Percentiles rank a stretch among this genome's conserved stretches.
These are phyloP conservation scores for Pythium dissotocum DNA, from an alignment of 352 stramenopile species.

Conservation along the genomic window DNA sequence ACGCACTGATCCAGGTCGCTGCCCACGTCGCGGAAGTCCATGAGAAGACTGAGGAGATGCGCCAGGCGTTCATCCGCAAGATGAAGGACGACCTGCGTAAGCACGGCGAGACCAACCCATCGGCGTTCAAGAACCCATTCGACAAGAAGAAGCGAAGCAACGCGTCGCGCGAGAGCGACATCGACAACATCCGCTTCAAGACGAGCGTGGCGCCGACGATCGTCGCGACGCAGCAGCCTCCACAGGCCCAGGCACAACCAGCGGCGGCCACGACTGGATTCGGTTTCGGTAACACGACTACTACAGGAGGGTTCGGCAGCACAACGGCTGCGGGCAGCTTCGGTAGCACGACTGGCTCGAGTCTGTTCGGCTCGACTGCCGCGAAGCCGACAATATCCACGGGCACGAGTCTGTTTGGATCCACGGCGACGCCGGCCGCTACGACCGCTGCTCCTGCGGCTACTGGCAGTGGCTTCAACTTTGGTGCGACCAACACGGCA, in stretches of 20 bases:
- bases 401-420: constrained; percentile 23
- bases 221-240: constrained; percentile 32
- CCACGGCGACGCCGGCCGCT: constrained; percentile 2
- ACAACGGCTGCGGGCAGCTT: too few species aligned
- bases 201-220: constrained; percentile 74
- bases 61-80: constrained; percentile 62
- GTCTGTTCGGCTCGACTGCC: constrained; percentile 19
- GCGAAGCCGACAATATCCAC: constrained; percentile 23
- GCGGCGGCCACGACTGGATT: constrained; percentile 32
- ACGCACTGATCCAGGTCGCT: constrained; percentile 72
- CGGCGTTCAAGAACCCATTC: constrained; percentile 73
- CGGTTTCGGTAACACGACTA: constrained; percentile 40
- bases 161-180: constrained; percentile 42
- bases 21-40: constrained; percentile 76
- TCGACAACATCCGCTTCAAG: constrained; percentile 80
- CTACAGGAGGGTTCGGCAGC: constrained; percentile 15
- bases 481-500: constrained; percentile 22
- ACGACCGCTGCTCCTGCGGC: constrained; percentile 19
- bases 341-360: constrained; percentile 15
- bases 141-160: constrained; percentile 76
- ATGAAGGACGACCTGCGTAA: constrained; percentile 62
- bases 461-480: constrained; percentile 39
- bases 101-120: constrained; percentile 60
- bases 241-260: constrained; percentile 23
- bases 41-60: constrained; percentile 72